Base-by-base conservation (phyloP, 257 asterid species). In the Handroanthus guayacan region DNA sequence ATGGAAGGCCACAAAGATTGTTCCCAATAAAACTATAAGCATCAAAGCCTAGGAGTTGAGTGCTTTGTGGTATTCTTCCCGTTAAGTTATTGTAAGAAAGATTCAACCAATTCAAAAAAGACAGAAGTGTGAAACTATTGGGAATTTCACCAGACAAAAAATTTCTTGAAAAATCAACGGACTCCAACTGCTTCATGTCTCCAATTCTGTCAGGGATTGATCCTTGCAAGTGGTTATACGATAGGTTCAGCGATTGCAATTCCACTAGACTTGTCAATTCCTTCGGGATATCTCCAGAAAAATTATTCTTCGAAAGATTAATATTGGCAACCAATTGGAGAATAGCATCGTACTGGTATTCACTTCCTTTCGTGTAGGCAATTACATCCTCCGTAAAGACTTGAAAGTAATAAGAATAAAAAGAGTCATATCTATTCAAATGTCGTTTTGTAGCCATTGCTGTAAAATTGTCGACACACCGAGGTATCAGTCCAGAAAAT, bases 101-200 rank as follows among this genome's bases (percentile, higher is more conserved):
- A 16, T 84, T 60, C 37, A 84, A 18, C 58, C 77, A 41, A 44
- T 3, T 65, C 68, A 84, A 47, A n/a, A 54, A 39, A 4, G 83
- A 34, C 57, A 78, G 3, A 8, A 0, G 1, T 0, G 76, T 6
- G 14, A 82, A 5, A 54, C 78, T 58, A 13, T 9, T n/a, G 0
- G 87, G 90, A 50, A 86, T 79, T 66, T 73, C 75, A 10, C 86
- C 84, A 3, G 43, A 36, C 5, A 86, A 37, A 2, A 71, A 79
- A 80, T 84, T 84, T 12, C 54, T 58, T 9, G 86, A 86, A 17
- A 83, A 41, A 74, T 81, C 86, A 17, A 82, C 78, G 45, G 81
- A 78, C 34, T 82, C 81, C 25, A 82, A 41, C 39, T 67, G 69
- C 66, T 54, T 82, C 85, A 77, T 82, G 13, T 82, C 63, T 73